Evolutionary conservation across 2,329 filamentous ascomycete genomes (phyloP), one percentile per base, ranked within the genome.

Genomic region (Knufia fluminis): DNA sequence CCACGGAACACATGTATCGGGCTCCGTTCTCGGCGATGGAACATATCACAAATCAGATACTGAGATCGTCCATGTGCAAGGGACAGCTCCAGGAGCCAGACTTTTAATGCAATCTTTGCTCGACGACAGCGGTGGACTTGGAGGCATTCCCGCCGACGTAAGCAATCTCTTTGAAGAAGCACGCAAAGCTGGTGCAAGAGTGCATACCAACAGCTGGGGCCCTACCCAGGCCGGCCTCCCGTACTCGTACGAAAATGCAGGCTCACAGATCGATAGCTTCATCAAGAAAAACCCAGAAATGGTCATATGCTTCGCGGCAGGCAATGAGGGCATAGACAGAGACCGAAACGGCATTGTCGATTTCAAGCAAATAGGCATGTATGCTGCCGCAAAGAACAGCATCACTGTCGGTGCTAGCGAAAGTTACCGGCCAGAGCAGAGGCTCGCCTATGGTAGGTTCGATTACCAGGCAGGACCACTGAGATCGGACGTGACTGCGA

Each of bases 371-470:
- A 53, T 61, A 31, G 57, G 57, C 6, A 46, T 54, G 9, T 48
- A 59, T 42, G 54, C 56, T 0, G 54, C 54, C 1, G 54, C 57
- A 6, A 61, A 61, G 48, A 61, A 61, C 39, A 59, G 57, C 49
- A 59, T 61, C 33, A 61, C 59, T 1, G 58, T 61, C 14, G 59
- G 59, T 19, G 59, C 59, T 8, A 57, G 48, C n/a, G 53, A 57
- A 23, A 60, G 56, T 36, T 41, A 52, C n/a, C 55, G 59, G 2
- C 57, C 56, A 12, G 50, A 56, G 8, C 40, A 56, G 20, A 22
- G 19, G 4, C 20, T 52, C 17, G 43, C 41, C 16, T 55, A 57
- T 20, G 53, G 53, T 9, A 19, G 7, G 32, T 19, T 41, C 16
- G 8, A 31, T 16, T 53, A 42, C 50, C 47, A 53, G 16, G 22